Evolutionary conservation across 108 stramenopile genomes (phyloP), one percentile per base, ranked within the genome.

Genomic region (Thalassiosira profunda): DNA sequence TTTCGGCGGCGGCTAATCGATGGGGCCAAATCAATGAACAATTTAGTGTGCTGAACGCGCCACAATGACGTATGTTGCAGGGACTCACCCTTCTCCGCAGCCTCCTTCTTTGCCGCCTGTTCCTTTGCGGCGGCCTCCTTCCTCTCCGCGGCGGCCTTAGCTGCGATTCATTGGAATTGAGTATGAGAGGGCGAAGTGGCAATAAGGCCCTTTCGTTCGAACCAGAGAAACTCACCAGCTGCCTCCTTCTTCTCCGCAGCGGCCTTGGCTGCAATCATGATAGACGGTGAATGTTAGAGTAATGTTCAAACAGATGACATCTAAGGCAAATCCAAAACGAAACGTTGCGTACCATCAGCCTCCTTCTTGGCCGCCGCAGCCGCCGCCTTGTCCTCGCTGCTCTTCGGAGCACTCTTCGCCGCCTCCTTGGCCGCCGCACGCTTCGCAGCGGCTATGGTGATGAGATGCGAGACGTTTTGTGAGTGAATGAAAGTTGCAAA

Each of bases 161-260:
- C n/a, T n/a, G n/a, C n/a, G n/a, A n/a, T n/a, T n/a, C n/a, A n/a
- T n/a, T n/a, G n/a, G n/a, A n/a, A n/a, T n/a, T n/a, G n/a, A n/a
- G n/a, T n/a, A n/a, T n/a, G n/a, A n/a, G n/a, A n/a, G n/a, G n/a
- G n/a, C n/a, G n/a, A n/a, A n/a, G n/a, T n/a, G n/a, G n/a, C n/a
- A n/a, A n/a, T n/a, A n/a, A n/a, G n/a, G n/a, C n/a, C n/a, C n/a
- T n/a, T n/a, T n/a, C n/a, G n/a, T n/a, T n/a, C n/a, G n/a, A n/a
- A n/a, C n/a, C n/a, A n/a, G n/a, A n/a, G n/a, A n/a, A n/a, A n/a
- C n/a, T n/a, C 55, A 8, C 23, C 46, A 14, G 46, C 46, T 47
- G 31, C 36, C 69, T 11, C 63, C 31, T 63, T 70, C 66, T 65
- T 65, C 9, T 41, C 67, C 38, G 36, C 62, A 38, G 73, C 73